phyloP scores from a whole-genome alignment of 163 green algal species.

The Smithsoniella earleae region DNA sequence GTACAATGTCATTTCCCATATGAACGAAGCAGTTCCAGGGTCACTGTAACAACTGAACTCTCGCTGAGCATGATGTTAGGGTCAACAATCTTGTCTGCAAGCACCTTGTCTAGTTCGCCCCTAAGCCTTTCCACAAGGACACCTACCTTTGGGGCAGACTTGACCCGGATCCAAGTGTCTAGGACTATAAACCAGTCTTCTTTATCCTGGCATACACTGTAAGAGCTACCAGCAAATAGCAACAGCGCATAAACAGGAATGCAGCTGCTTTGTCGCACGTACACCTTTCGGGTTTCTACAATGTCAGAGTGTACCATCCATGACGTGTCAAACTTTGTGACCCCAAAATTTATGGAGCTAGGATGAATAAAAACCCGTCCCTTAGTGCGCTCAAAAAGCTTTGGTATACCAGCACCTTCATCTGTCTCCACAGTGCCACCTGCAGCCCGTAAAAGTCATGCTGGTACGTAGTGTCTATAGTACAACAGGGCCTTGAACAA shows the following conservation, averaged over 20 bases:
- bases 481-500: neutral
- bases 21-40: slow-evolving; percentile 53
- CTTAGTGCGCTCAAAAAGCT: slow-evolving; percentile 57
- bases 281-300: slow-evolving; percentile 46
- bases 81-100: slow-evolving; percentile 61
- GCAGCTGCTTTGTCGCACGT: slow-evolving; percentile 55
- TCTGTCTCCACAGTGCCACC: slow-evolving; percentile 13
- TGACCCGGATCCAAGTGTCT: slow-evolving; percentile 75
- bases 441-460: neutral
- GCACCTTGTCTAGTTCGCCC: slow-evolving; percentile 50
- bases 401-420: slow-evolving; percentile 34
- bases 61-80: slow-evolving; percentile 43
- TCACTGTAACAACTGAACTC: slow-evolving; percentile 39
- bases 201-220: slow-evolving; percentile 48
- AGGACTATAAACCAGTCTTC: no score
- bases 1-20: slow-evolving; percentile 53
- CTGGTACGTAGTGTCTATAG: neutral
- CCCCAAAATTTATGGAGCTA: slow-evolving; percentile 68
- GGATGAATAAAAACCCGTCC: slow-evolving; percentile 91
- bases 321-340: slow-evolving; percentile 60
- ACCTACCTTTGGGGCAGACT: slow-evolving; percentile 47
- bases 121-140: slow-evolving; percentile 68
- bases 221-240: slow-evolving; percentile 74
- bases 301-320: slow-evolving; percentile 88
- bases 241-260: slow-evolving; percentile 78